Base-by-base conservation (phyloP, 2,329 filamentous ascomycete genomes). In the Sphaerulina musiva region DNA sequence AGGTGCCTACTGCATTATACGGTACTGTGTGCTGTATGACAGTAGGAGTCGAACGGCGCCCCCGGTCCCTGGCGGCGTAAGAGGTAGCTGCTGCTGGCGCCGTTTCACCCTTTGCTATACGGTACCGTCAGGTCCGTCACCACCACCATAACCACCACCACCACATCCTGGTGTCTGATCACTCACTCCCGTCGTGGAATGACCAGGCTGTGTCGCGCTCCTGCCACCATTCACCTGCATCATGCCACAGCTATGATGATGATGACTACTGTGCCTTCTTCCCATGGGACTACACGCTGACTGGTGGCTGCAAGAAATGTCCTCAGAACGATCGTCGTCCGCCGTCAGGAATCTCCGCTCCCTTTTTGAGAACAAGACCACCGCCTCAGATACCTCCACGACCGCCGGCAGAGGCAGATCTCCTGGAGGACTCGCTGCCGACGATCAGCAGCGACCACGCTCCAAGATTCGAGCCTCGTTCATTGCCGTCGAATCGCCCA, bases 401-500 rank as follows among this genome's bases (percentile, higher is more conserved):
- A 50, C 53, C 31, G 51, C 49, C 55, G 39, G 70, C 60, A 73
- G 74, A 62, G 73, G 74, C 51, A 71, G 73, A 57, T 76, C 74
- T 44, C 72, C 70, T 56, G 68, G 67, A 59, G 70, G 66, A 61
- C 65, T 64, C 52, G 54, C 57, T 31, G 61, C 60, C 51, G 54
- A 64, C 48, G 58, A 63, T 57, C 57, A 64, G 66, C 32, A 62
- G n/a, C 59, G 68, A 50, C 71, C 72, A 3, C 69, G 68, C 31
- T 73, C 73, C 61, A 77, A 71, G 62, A 67, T 77, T 49, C 69
- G 74, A 60, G 72, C 75, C 51, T 76, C 73, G 58, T 78, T 78
- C 65, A 72, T 77, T 12, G 66, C 74, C 11, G 74, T 77, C 58
- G 73, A 72, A 64, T 53, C 67, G 59, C 59, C 56, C 11, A 51